phyloP scores from a whole-genome alignment of 768 basidiomycete genomes.

The Flagelloscypha sp. region DNA sequence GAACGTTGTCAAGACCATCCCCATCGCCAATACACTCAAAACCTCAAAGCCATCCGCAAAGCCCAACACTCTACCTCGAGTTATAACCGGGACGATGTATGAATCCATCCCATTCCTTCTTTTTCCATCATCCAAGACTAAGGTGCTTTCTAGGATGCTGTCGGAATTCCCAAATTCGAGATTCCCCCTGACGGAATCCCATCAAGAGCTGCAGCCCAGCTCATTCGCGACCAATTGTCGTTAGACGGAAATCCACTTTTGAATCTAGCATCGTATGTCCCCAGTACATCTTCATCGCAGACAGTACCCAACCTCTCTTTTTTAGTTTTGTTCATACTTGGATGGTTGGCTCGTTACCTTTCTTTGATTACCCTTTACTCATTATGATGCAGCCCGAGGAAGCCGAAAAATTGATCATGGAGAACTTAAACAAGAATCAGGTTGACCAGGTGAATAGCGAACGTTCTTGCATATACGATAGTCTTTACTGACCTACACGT shows the following conservation, averaged over 20 bases:
- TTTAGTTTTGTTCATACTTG: constrained; percentile 47
- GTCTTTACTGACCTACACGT: too few relatives aligned
- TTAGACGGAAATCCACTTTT: constrained; percentile 51
- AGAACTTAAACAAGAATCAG: constrained; percentile 58
- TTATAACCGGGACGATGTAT: neutral
- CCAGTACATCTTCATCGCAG: neutral
- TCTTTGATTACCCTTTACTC: too few relatives aligned
- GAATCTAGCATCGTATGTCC: constrained; percentile 57
- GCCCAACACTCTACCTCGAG: neutral
- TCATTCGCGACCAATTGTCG: constrained; percentile 47
- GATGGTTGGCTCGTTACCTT: too few relatives aligned
- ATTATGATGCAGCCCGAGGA: too few relatives aligned
- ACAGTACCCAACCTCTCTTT: neutral
- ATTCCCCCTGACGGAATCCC: constrained; percentile 36
- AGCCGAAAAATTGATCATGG: constrained; percentile 47
- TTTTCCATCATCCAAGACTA: too few relatives aligned
- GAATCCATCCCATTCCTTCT: neutral
- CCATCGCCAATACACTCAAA: constrained; percentile 24
- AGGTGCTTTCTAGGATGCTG: constrained; percentile 3
- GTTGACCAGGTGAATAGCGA: too few relatives aligned
- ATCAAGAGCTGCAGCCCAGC: constrained; percentile 38
- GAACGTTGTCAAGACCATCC: constrained; percentile 29
- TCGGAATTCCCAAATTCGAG: constrained; percentile 34
- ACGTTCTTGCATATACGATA: too few relatives aligned
- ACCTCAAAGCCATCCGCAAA: constrained; percentile 1